phyloP scores from a whole-genome alignment of 768 basidiomycete genomes.

The Trametopsis cervina region DNA sequence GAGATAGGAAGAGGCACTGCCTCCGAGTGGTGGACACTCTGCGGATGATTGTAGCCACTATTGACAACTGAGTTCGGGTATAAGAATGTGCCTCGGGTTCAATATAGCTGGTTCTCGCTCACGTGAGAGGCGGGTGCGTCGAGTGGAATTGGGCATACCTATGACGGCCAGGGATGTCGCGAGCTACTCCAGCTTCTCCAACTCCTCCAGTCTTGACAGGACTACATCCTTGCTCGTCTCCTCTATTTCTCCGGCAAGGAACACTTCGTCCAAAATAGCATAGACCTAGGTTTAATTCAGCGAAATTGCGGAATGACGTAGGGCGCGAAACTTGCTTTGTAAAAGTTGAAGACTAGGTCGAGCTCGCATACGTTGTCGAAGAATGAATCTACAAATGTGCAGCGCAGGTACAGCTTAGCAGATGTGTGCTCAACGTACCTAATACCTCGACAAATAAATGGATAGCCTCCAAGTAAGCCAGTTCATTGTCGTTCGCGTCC shows the following conservation, averaged over 20 bases:
- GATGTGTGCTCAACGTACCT: constrained; percentile 43
- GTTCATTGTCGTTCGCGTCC: constrained; percentile 96
- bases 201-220: constrained; percentile 77
- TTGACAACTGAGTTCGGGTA: no score
- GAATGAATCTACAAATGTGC: constrained; percentile 67
- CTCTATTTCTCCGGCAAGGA: constrained; percentile 96
- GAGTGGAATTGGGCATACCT: neutral
- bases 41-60: no score
- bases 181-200: constrained; percentile 82
- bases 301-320: neutral
- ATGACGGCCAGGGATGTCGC: neutral
- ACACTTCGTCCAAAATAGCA: constrained; percentile 96
- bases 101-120: neutral
- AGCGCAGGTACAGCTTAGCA: neutral
- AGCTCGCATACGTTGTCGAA: constrained; percentile 99
- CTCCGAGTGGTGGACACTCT: no score
- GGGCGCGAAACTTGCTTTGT: constrained; percentile 54
- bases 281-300: constrained; percentile 59
- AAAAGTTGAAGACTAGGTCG: constrained; percentile 98
- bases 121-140: neutral
- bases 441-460: constrained; percentile 98
- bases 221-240: constrained; percentile 98
- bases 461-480: constrained; percentile 95
- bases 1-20: neutral
- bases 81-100: neutral